Evolutionary conservation across 108 stramenopile species (phyloP).

Genomic region (Cylindrotheca closterium): DNA sequence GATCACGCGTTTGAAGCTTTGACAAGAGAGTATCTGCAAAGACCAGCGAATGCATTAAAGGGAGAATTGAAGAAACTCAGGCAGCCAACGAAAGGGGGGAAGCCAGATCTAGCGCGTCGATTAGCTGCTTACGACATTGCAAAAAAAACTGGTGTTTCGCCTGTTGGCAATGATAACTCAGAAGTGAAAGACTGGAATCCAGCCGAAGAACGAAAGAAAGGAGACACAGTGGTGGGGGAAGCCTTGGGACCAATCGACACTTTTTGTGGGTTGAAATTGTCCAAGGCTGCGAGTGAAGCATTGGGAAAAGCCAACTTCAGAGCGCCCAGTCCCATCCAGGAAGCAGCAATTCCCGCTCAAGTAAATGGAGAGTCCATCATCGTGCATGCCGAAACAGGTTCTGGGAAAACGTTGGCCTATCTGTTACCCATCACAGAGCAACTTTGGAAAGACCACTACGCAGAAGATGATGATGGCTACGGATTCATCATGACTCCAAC

Average conservation of each 20-base stretch:
- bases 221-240: neutral
- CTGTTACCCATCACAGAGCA: conserved; percentile 81
- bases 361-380: conserved; percentile 58
- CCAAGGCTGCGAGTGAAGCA: conserved; percentile 58
- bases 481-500: conserved; percentile 90
- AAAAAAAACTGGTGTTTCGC: conserved; percentile 1
- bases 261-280: conserved; percentile 71
- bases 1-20: conserved; percentile 31
- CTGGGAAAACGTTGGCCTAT: conserved; percentile 84
- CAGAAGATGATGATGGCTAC: conserved; percentile 37
- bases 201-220: neutral
- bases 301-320: conserved; percentile 54
- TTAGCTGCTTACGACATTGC: conserved; percentile 57
- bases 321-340: conserved; percentile 77
- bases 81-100: conserved; percentile 62
- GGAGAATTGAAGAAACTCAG: conserved; percentile 49
- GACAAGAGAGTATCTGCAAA: conserved; percentile 40
- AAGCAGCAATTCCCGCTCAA: conserved; percentile 49
- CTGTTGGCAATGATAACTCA: neutral
- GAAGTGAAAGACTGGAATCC: neutral
- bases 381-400: conserved; percentile 81
- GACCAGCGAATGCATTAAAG: conserved; percentile 71
- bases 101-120: conserved; percentile 76
- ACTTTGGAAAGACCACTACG: conserved; percentile 53
- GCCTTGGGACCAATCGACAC: conserved; percentile 5